Percentiles rank a stretch among this genome's conserved stretches.
phyloP scores from a whole-genome alignment of 257 asterid species.

The Perilla frutescens region DNA sequence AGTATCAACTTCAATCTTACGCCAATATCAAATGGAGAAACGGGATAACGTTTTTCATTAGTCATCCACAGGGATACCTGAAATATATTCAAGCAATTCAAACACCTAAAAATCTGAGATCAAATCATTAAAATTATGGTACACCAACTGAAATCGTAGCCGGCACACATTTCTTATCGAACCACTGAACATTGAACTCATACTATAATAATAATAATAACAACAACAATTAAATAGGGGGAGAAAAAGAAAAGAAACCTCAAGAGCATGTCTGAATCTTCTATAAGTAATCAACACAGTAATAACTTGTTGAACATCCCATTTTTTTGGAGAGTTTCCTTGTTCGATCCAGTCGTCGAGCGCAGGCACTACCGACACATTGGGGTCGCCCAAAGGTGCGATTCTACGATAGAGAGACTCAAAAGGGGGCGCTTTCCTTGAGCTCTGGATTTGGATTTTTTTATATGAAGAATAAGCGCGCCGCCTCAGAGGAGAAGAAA shows the following conservation, averaged over 20 bases:
- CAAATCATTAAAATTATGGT: neutral
- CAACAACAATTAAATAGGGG: neutral
- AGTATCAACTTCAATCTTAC: slow-evolving; percentile 55
- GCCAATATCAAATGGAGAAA: slow-evolving; percentile 48
- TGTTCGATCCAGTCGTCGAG: slow-evolving; percentile 68
- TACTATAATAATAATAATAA: too few species aligned
- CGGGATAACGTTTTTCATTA: slow-evolving; percentile 44
- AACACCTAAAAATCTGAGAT: slow-evolving; percentile 14
- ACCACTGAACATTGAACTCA: too few species aligned
- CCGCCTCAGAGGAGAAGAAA: slow-evolving; percentile 31
- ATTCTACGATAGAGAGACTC: slow-evolving; percentile 52
- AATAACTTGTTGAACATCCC: slow-evolving; percentile 43
- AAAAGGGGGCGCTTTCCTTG: slow-evolving; percentile 9
- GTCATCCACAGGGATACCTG: slow-evolving; percentile 85
- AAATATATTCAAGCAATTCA: neutral
- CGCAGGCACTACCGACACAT: slow-evolving; percentile 49
- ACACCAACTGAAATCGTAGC: too few species aligned
- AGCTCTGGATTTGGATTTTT: slow-evolving; percentile 19
- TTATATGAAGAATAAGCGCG: slow-evolving; percentile 30
- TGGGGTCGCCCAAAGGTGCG: slow-evolving; percentile 62
- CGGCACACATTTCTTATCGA: too few species aligned
- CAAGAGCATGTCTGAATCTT: slow-evolving; percentile 77
- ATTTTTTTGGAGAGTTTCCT: slow-evolving; percentile 43
- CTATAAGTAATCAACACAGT: slow-evolving; percentile 38
- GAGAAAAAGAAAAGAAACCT: slow-evolving; percentile 43